phyloP scores from a whole-genome alignment of 148 eudicot genomes.

The Vaccinium myrtillus region DNA sequence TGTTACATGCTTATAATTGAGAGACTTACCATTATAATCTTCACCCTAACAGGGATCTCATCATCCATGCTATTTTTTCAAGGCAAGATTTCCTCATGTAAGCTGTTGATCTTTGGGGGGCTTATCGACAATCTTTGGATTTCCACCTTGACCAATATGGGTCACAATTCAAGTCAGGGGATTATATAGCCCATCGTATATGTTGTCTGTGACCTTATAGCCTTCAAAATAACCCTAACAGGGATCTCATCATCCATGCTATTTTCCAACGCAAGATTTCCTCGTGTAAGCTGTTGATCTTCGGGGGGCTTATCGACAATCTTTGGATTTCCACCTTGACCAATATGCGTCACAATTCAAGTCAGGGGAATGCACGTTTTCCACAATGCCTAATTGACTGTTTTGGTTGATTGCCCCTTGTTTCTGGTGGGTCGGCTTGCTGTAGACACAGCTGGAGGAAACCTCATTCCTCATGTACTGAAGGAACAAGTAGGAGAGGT shows the following conservation, averaged over 20 bases:
- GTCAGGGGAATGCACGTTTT: no score
- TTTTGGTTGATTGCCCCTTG: neutral
- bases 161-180: no score
- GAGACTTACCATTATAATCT: no score
- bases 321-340: conserved; percentile 52
- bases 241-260: no score
- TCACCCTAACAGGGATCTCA: conserved; percentile 44
- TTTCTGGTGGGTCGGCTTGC: conserved; percentile 1
- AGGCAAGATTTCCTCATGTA: conserved; percentile 47
- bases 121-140: conserved; percentile 1
- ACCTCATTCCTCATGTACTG: conserved; percentile 11
- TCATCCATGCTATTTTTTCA: conserved; percentile 48
- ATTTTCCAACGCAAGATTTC: neutral
- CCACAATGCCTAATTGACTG: no score
- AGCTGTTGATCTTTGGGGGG: conserved; percentile 48
- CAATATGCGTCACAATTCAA: neutral
- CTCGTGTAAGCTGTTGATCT: conserved; percentile 53
- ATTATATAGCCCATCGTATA: no score
- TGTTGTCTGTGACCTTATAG: no score
- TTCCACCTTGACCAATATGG: conserved; percentile 49
- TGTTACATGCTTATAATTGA: neutral
- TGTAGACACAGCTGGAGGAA: conserved; percentile 5
- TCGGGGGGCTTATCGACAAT: conserved; percentile 4
- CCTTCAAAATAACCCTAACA: no score
- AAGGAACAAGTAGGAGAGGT: neutral